Evolutionary conservation across 495 filamentous ascomycete genomes (phyloP), one percentile per base, ranked within the genome.

Genomic region (Hypomontagnella submonticulosa): DNA sequence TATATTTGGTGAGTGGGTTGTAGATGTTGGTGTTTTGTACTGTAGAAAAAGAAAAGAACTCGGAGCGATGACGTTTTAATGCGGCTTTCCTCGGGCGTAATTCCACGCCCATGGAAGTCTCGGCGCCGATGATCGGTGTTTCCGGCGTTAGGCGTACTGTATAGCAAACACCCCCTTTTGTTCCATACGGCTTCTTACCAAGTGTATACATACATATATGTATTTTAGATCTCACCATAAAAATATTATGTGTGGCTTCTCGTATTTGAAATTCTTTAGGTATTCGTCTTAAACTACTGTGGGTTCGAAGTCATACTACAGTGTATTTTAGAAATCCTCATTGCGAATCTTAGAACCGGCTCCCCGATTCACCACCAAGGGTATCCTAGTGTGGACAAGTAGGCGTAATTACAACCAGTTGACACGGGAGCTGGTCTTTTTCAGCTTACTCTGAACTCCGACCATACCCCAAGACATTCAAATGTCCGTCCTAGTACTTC

Each of bases 51-150:
- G 13, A 55, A 61, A 42, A 46, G 49, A 62, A 68, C 16, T 55
- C 23, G 55, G 20, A 33, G 48, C 27, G 15, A 69, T 69, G 59
- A 63, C 66, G 60, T 63, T 50, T 53, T 41, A 19, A 48, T 33
- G 41, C 53, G 44, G 50, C 42, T 54, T 27, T 48, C 33, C 20
- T 59, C 65, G 53, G 59, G 30, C 16, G 15, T 67, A 62, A 56
- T 67, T 42, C 51, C 32, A 32, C 51, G 15, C 15, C 10, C 7
- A 40, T 57, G 3, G 11, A 57, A 51, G 40, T 61, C 58, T 68
- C 65, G 53, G 58, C 52, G 58, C 65, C 65, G 65, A 68, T 37
- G 10, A 11, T 53, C 64, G 57, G 64, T 54, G 43, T 48, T 19
- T 33, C 23, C 27, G 23, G 15, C 37, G 16, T 38, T 34, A 50